Evolutionary conservation across 495 filamentous ascomycete genomes (phyloP).

Genomic region (Talaromyces nanjingensis): DNA sequence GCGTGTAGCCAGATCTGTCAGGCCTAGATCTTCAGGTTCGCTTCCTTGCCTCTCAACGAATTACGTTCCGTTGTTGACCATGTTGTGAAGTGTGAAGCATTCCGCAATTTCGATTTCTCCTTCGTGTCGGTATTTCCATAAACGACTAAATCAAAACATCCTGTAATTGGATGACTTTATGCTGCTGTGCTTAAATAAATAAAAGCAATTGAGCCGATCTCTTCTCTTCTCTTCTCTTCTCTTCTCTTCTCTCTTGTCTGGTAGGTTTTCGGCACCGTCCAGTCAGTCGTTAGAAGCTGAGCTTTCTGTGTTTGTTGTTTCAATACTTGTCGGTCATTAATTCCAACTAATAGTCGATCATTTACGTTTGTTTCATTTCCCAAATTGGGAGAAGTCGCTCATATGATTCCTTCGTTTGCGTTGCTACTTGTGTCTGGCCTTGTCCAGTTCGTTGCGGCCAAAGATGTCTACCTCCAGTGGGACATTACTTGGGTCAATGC

Average conservation of each 20-base stretch:
- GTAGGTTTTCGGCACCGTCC: conserved; percentile 5
- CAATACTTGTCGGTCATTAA: conserved; percentile 1
- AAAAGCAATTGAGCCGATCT: background rate
- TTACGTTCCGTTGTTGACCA: background rate
- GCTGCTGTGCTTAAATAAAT: background rate
- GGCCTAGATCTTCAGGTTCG: background rate
- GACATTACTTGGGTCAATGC: conserved; percentile 74
- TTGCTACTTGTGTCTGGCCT: conserved; percentile 19
- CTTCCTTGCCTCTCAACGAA: background rate
- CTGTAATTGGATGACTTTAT: background rate
- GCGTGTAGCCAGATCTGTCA: background rate
- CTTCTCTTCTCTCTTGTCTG: background rate
- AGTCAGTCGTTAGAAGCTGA: background rate
- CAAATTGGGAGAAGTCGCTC: background rate
- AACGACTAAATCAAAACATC: background rate
- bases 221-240: background rate
- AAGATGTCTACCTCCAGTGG: conserved; percentile 49
- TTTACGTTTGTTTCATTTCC: background rate
- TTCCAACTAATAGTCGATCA: conserved; percentile 9
- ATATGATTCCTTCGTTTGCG: background rate
- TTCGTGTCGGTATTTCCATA: conserved; percentile 6
- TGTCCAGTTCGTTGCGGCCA: conserved; percentile 18
- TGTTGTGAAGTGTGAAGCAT: background rate
- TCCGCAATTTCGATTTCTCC: background rate
- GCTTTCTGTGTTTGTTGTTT: background rate